A percentile compares a stretch with the other conserved stretches of the same genome.
Evolutionary conservation across 768 basidiomycete genomes (phyloP).

Genomic region (Fibroporia radiculosa): DNA sequence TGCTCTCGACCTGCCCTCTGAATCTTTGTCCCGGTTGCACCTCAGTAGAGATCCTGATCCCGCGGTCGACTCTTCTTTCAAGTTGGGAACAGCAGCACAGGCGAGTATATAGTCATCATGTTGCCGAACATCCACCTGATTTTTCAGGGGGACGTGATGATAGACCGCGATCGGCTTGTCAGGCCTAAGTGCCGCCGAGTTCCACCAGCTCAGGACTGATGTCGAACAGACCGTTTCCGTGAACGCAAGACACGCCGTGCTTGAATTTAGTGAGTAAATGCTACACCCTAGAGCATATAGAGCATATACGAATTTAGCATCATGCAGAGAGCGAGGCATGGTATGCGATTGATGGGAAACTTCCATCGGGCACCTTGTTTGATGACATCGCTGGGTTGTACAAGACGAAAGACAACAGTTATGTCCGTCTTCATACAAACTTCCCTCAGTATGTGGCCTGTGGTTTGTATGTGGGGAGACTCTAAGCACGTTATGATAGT

Average conservation of each 20-base stretch:
- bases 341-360: conserved; percentile 36
- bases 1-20: conserved; percentile 30
- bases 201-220: conserved; percentile 40
- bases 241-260: conserved; percentile 46
- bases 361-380: conserved; percentile 29
- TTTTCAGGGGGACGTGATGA: background rate
- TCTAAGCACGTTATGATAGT: conserved; percentile 23
- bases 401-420: conserved; percentile 41
- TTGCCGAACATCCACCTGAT: background rate
- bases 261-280: conserved; percentile 47
- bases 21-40: conserved; percentile 29
- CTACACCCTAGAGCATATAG: no score
- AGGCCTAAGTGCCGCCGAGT: conserved; percentile 43
- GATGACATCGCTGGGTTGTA: conserved; percentile 48
- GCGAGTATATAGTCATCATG: conserved; percentile 20
- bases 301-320: background rate
- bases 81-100: conserved; percentile 45
- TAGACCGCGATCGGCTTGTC: conserved; percentile 43
- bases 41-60: conserved; percentile 33
- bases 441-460: conserved; percentile 45
- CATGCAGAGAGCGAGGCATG: conserved; percentile 41
- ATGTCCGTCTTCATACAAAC: conserved; percentile 54
- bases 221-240: conserved; percentile 41
- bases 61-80: conserved; percentile 46
- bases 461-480: background rate